phyloP scores from a whole-genome alignment of 345 rosid genomes.

The Aegle marmelos region DNA sequence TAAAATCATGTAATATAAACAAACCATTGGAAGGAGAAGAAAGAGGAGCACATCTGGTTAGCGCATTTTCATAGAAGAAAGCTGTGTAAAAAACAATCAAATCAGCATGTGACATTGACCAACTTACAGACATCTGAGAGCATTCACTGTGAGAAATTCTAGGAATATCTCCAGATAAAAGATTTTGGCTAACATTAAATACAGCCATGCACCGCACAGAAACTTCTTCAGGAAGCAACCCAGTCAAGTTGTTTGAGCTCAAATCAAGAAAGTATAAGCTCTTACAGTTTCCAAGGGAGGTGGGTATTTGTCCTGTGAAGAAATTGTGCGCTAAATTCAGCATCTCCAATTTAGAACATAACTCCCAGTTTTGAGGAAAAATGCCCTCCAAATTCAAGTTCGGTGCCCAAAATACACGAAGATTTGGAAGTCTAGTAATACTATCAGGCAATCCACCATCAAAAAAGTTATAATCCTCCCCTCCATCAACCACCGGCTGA shows the following conservation, averaged over 20 bases:
- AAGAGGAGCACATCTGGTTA: slow-evolving; percentile 9
- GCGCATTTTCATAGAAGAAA: slow-evolving; percentile 31
- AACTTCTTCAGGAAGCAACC: slow-evolving; percentile 30
- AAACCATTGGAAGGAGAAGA: slow-evolving; percentile 15
- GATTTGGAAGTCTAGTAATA: slow-evolving; percentile 33
- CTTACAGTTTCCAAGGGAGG: slow-evolving; percentile 26
- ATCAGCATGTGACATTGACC: slow-evolving; percentile 10
- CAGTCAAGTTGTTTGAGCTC: slow-evolving; percentile 47
- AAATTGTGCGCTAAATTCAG: slow-evolving; percentile 42
- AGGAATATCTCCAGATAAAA: slow-evolving; percentile 36
- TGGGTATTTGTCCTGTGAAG: slow-evolving; percentile 34
- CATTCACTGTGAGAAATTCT: slow-evolving; percentile 27
- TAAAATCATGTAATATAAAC: slow-evolving; percentile 42
- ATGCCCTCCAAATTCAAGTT: slow-evolving; percentile 32
- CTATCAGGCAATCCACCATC: slow-evolving; percentile 35
- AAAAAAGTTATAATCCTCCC: slow-evolving; percentile 43
- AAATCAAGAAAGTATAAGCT: slow-evolving; percentile 43
- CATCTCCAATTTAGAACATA: slow-evolving; percentile 33
- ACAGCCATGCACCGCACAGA: slow-evolving; percentile 40
- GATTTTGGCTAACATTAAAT: slow-evolving; percentile 39
- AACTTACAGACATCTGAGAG: slow-evolving; percentile 7
- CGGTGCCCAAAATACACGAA: slow-evolving; percentile 44
- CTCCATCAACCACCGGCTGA: slow-evolving; percentile 24
- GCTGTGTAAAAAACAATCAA: slow-evolving; percentile 29
- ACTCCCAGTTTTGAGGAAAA: slow-evolving; percentile 33